Conservation (phyloP, 108 stramenopile species). For the Cyclotella kingstonii region DNA sequence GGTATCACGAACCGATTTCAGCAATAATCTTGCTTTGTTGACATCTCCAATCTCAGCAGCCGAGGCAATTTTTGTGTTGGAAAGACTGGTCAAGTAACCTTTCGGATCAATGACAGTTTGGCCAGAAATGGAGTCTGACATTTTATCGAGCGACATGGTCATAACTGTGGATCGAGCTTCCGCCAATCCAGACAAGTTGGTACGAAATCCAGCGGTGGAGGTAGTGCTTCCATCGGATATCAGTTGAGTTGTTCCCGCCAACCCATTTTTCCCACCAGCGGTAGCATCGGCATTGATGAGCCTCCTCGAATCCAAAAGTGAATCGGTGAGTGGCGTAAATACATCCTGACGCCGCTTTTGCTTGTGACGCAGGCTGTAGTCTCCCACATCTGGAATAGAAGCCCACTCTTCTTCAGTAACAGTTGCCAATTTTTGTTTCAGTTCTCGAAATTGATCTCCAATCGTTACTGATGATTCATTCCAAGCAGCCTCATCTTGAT, state of each 20-base stretch:
- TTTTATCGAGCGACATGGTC: slow-evolving; percentile 89
- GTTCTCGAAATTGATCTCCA: slow-evolving; percentile 94
- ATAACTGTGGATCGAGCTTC: slow-evolving; percentile 91
- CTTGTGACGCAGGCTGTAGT: slow-evolving; percentile 87
- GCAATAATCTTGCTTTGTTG: slow-evolving; percentile 91
- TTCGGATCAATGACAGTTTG: slow-evolving; percentile 95
- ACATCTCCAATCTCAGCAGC: slow-evolving; percentile 93
- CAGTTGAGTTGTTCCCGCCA: slow-evolving; percentile 35
- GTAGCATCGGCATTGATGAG: slow-evolving; percentile 51
- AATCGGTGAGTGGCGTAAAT: slow-evolving; percentile 92
- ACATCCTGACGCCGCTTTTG: slow-evolving; percentile 81
- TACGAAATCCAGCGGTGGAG: slow-evolving; percentile 34
- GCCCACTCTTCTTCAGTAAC: slow-evolving; percentile 96
- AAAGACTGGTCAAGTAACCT: slow-evolving; percentile 91
- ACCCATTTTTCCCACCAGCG: slow-evolving; percentile 33
- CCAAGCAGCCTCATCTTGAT: slow-evolving; percentile 6
- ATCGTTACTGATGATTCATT: slow-evolving; percentile 54
- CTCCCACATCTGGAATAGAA: slow-evolving; percentile 94
- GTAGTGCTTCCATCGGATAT: slow-evolving; percentile 14
- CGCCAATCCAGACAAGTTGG: slow-evolving; percentile 76
- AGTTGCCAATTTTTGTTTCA: slow-evolving; percentile 85
- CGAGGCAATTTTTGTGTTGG: slow-evolving; percentile 57
- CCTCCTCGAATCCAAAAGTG: slow-evolving; percentile 63
- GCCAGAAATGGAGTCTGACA: slow-evolving; percentile 83
- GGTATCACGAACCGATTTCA: slow-evolving; percentile 92